Base-by-base conservation (phyloP, 208 protist species). In the Tritrichomonas musculus region DNA sequence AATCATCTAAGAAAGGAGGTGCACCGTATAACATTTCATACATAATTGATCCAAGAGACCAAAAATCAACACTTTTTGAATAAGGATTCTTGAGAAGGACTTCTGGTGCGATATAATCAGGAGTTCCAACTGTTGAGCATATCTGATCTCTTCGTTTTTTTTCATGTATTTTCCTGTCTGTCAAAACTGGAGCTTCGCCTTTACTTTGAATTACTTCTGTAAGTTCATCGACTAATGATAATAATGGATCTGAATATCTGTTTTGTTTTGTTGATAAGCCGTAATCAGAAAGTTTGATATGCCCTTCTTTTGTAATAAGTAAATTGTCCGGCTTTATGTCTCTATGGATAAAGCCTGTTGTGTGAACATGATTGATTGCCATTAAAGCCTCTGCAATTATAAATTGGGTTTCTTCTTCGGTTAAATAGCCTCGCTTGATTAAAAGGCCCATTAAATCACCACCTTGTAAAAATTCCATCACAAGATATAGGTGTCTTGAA, bases 381-480 rank as follows among this genome's bases (percentile, higher is more conserved):
- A 97, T 13, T 2, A 97, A 55, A 27, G 94, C 95, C 93, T 97
- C 95, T 0, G 96, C 96, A 20, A 96, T 92, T 69, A 97, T 97
- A 93, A 97, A 97, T 22, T 94, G 65, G 27, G 95, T 93, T 49
- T 96, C 93, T 33, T 94, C 72, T 92, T 96, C 96, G 14, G 94
- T 82, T 9, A 97, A 94, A 8, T 92, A 97, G 49, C 96, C 95
- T 25, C 94, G 93, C 57, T 94, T 95, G 25, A 97, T 96, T 27
- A 97, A 73, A 11, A 97, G 27, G 0, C 75, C 94, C 96, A 97
- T 97, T 77, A 97, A 82, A 94, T 97, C 96, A 55, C 96, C 96
- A 44, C 96, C 96, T 44, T 93, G 95, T n/a, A 96, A 49, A 94
- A 96, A 97, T 69, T 97, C 96, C 96, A 97, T 97, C 9, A 97